Percentiles rank a stretch among this genome's conserved stretches.
phyloP scores from a whole-genome alignment of 768 basidiomycete species.

The Leccinum uliginosum region DNA sequence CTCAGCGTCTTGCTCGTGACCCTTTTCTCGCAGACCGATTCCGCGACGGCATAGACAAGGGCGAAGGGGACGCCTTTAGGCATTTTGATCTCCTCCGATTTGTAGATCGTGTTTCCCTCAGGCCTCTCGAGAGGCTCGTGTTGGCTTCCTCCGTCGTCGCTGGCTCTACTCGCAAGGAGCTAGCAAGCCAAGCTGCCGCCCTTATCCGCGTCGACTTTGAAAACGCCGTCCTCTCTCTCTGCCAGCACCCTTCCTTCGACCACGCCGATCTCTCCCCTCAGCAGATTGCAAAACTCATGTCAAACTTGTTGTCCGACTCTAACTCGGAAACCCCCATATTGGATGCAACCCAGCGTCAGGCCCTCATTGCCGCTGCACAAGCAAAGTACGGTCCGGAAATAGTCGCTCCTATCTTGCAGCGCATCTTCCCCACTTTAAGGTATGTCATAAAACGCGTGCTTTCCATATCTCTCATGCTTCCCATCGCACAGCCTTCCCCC shows the following conservation, averaged over 20 bases:
- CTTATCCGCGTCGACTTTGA: conserved; percentile 79
- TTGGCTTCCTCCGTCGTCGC: conserved; percentile 72
- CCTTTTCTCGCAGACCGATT: conserved; percentile 88
- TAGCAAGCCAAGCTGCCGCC: conserved; percentile 53
- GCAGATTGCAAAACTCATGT: conserved; percentile 75
- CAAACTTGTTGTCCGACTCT: conserved; percentile 71
- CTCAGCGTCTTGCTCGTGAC: conserved; percentile 84
- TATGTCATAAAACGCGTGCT: conserved; percentile 30
- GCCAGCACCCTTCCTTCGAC: conserved; percentile 79
- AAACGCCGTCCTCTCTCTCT: conserved; percentile 68
- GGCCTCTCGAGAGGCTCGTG: conserved; percentile 75
- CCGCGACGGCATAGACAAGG: conserved; percentile 84
- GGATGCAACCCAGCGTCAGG: conserved; percentile 70
- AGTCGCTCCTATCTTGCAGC: conserved; percentile 67
- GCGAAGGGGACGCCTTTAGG: conserved; percentile 78
- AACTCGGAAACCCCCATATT: conserved; percentile 67
- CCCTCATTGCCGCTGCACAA: conserved; percentile 69
- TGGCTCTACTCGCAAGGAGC: conserved; percentile 55
- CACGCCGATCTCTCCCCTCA: conserved; percentile 70
- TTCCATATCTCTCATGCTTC: conserved; percentile 11
- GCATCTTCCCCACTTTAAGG: conserved; percentile 73
- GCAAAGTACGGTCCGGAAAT: conserved; percentile 79
- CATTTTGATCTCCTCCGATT: conserved; percentile 83
- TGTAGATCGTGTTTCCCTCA: conserved; percentile 74
- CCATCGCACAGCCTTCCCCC: conserved; percentile 50